Evolutionary conservation across 768 basidiomycete genomes (phyloP).

Genomic region (Russula brevipes): DNA sequence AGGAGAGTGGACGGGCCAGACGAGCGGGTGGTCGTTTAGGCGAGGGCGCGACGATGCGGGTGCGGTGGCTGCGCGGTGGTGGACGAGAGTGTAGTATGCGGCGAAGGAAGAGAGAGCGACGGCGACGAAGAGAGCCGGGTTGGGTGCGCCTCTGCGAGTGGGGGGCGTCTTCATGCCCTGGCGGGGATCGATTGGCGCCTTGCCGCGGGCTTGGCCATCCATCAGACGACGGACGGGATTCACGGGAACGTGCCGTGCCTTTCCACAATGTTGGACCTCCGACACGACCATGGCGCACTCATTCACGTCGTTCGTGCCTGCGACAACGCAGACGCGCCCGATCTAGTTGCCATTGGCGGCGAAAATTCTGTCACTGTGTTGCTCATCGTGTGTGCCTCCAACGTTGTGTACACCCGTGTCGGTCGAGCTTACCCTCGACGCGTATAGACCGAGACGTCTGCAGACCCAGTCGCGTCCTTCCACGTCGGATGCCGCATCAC

Average conservation of each 20-base stretch:
- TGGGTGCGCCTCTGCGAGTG: conserved; percentile 41
- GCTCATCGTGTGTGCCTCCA: conserved; percentile 46
- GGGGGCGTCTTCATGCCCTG: neutral
- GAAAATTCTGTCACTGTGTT: conserved; percentile 69
- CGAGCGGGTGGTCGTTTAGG: conserved; percentile 59
- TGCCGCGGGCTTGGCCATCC: no score
- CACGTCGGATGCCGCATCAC: conserved; percentile 67
- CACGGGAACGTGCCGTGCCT: neutral
- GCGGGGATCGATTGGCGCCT: neutral
- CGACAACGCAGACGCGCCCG: conserved; percentile 55
- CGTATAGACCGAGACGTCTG: conserved; percentile 39
- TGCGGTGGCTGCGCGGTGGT: conserved; percentile 49
- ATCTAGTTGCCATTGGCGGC: conserved; percentile 69
- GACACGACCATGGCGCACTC: conserved; percentile 53
- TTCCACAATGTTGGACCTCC: conserved; percentile 48
- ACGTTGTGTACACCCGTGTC: conserved; percentile 12
- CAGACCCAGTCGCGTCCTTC: conserved; percentile 59
- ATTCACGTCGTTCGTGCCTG: conserved; percentile 62
- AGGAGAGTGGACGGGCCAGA: conserved; percentile 50
- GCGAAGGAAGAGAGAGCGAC: conserved; percentile 53
- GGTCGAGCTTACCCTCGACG: conserved; percentile 27
- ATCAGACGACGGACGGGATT: no score
- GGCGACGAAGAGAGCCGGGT: conserved; percentile 57
- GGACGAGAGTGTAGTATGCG: conserved; percentile 51
- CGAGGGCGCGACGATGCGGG: conserved; percentile 59